Conservation (phyloP, 306 rosid genomes). For the Dalbergia cochinchinensis region DNA sequence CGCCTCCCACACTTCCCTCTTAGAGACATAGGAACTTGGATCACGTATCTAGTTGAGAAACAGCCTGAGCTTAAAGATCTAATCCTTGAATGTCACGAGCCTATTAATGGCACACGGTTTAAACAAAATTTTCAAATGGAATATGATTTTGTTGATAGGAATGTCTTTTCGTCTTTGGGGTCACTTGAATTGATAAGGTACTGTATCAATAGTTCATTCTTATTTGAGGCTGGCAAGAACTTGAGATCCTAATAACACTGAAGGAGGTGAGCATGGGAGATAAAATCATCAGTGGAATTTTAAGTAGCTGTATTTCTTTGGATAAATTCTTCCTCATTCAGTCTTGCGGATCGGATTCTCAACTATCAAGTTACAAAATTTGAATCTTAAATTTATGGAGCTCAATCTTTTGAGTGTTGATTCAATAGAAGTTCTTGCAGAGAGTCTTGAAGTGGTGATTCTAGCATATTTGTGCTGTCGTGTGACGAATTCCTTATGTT, state of each 20-base stretch:
- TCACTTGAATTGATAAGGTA: not conserved
- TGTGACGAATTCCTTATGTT: not conserved
- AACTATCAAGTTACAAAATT: not conserved
- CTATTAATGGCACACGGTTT: not conserved
- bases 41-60: not conserved
- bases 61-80: not conserved
- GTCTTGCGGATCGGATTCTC: not conserved
- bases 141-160: not conserved
- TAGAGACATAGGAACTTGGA: too few species aligned
- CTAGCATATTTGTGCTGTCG: not conserved
- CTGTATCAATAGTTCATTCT: not conserved
- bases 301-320: not conserved
- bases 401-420: not conserved
- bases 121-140: not conserved
- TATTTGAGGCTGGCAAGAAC: not conserved
- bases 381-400: slow-evolving; percentile 7
- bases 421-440: not conserved
- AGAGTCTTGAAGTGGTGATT: not conserved
- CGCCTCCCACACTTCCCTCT: too few species aligned
- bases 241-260: not conserved
- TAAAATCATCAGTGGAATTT: not conserved
- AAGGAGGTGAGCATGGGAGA: not conserved
- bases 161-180: not conserved
- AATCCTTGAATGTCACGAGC: not conserved
- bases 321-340: not conserved